Conservation (phyloP, 176 grass and related monocot species). For the Carex parvula region DNA sequence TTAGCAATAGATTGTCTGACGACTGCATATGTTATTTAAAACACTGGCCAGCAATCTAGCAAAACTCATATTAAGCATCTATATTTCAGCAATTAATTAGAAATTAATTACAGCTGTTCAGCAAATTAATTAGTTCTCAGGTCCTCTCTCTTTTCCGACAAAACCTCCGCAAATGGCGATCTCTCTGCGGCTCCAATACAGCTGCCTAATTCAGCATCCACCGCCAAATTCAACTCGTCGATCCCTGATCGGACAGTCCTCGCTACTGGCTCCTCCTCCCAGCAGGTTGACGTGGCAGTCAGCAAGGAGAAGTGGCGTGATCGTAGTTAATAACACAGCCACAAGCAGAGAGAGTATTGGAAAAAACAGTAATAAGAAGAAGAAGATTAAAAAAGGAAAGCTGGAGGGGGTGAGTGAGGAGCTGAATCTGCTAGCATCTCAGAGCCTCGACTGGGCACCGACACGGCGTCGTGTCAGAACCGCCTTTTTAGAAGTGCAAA, state of each 20-base stretch:
- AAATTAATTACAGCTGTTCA: no score
- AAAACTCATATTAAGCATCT: neutral
- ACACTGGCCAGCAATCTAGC: neutral
- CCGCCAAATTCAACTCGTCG: neutral
- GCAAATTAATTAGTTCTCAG: neutral
- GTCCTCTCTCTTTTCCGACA: neutral
- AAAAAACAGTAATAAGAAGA: neutral
- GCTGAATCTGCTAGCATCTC: conserved; percentile 53
- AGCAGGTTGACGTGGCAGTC: neutral
- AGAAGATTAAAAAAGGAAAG: neutral
- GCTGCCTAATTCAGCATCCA: neutral
- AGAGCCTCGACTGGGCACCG: conserved; percentile 82
- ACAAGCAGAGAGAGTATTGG: neutral
- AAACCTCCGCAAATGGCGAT: neutral
- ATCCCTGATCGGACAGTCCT: conserved; percentile 4
- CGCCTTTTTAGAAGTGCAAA: conserved; percentile 61
- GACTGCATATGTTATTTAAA: no score
- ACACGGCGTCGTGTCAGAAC: conserved; percentile 58
- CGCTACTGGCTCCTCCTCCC: neutral
- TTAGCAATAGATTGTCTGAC: no score
- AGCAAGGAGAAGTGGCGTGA: neutral
- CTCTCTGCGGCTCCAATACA: neutral
- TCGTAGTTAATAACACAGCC: neutral
- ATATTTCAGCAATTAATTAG: no score
- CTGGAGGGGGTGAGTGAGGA: conserved; percentile 74